These are phyloP conservation scores for Nephelium lappaceum DNA, from an alignment of 345 rosid genomes.

Conservation along the genomic window DNA sequence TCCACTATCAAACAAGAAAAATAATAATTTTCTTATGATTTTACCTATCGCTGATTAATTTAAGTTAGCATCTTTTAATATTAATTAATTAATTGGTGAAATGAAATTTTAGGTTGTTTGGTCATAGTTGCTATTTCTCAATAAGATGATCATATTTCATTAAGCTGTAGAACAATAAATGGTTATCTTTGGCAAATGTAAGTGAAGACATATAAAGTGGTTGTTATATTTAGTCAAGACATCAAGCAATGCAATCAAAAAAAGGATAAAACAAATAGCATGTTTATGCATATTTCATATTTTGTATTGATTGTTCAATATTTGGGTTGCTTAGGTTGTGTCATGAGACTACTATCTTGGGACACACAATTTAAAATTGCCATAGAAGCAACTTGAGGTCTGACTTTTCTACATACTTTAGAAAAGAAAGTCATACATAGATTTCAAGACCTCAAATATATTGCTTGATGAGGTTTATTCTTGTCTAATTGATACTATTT, in stretches of 20 bases:
- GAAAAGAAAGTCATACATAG: slow-evolving; percentile 78
- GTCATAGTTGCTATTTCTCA: no score
- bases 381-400: slow-evolving; percentile 82
- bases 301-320: slow-evolving; percentile 8
- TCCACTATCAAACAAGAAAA: no score
- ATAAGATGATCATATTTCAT: no score
- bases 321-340: slow-evolving; percentile 42
- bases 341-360: slow-evolving; percentile 73
- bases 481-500: not conserved
- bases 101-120: no score
- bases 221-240: no score
- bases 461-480: slow-evolving; percentile 70
- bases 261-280: not conserved
- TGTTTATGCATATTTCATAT: not conserved
- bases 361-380: slow-evolving; percentile 70
- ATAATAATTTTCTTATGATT: no score
- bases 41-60: no score
- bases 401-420: slow-evolving; percentile 70
- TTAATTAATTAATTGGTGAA: no score
- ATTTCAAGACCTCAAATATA: slow-evolving; percentile 86
- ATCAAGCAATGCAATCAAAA: not conserved
- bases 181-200: no score
- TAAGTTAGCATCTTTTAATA: no score
- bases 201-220: no score
- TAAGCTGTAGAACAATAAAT: no score